phyloP scores from a whole-genome alignment of 2,329 filamentous ascomycete genomes.

The Calonectria ilicicola region DNA sequence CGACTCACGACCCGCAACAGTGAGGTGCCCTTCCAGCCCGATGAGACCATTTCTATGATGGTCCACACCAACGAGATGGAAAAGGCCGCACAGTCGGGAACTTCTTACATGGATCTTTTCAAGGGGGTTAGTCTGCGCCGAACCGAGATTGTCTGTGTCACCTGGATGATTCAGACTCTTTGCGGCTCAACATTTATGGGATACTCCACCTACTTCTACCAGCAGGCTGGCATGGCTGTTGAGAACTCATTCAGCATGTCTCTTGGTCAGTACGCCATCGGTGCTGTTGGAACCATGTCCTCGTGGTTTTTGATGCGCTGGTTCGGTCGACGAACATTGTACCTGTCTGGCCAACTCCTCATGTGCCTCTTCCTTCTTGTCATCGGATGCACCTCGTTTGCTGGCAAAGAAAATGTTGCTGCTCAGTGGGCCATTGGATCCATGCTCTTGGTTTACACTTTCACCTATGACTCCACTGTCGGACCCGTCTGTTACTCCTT shows the following conservation, averaged over 20 bases:
- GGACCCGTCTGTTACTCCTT: slow-evolving; percentile 83
- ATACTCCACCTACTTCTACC: slow-evolving; percentile 68
- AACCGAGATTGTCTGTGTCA: slow-evolving; percentile 59
- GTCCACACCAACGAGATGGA: slow-evolving; percentile 63
- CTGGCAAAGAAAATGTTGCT: slow-evolving; percentile 56
- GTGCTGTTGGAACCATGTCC: slow-evolving; percentile 56
- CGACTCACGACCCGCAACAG: slow-evolving; percentile 55
- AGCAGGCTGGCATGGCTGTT: slow-evolving; percentile 55
- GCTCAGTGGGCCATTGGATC: slow-evolving; percentile 62
- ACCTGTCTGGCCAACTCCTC: slow-evolving; percentile 61
- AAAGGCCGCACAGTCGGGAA: slow-evolving; percentile 53
- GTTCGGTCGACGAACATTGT: slow-evolving; percentile 59
- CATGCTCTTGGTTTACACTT: slow-evolving; percentile 57
- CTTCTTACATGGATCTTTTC: slow-evolving; percentile 61
- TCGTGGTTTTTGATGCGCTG: slow-evolving; percentile 59
- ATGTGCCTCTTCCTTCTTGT: slow-evolving; percentile 56
- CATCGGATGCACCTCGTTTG: slow-evolving; percentile 67
- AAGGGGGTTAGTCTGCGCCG: slow-evolving; percentile 58
- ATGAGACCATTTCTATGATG: slow-evolving; percentile 64
- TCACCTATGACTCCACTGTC: slow-evolving; percentile 55
- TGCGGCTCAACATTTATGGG: slow-evolving; percentile 62
- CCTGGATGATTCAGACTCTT: slow-evolving; percentile 55
- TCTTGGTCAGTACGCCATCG: slow-evolving; percentile 57
- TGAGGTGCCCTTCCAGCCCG: slow-evolving; percentile 49
- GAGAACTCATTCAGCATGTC: slow-evolving; percentile 54